Base-by-base conservation (phyloP, 83 land plant genomes). In the Larix sibirica region DNA sequence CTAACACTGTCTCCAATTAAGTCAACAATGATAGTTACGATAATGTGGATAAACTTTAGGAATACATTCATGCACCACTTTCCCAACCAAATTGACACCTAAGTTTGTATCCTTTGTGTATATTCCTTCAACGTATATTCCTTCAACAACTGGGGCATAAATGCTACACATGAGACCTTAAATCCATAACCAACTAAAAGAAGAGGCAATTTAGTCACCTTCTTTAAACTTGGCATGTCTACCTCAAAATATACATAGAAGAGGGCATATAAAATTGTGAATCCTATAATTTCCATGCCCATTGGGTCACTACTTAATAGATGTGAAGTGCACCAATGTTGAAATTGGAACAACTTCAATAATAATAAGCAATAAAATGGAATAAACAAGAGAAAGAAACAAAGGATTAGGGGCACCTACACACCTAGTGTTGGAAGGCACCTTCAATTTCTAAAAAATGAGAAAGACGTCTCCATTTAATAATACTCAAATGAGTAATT, bases 111-210 rank as follows among this genome's bases (percentile, higher is more conserved):
- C 99, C 79, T 96, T 96, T 58, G 99, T 96, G 81, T 92, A 96
- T 62, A 96, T 96, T 21, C 99, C 99, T 82, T 97, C 99, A 82
- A 97, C 99, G 81, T 92, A 96, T 62, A 96, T 96, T 21, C 99
- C 99, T 82, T 97, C 99, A 82, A 97, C 99, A 81, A 96, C 82
- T 81, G 95, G 99, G 56, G 99, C 99, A 89, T 95, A 96, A 3
- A 96, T 93, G 99, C 99, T 73, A 96, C 99, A 86, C 95, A 96
- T 23, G 99, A 96, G 75, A 97, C 99, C 86, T 97, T 97, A 89
- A 96, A 96, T 38, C 99, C 99, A 91, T 96, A 96, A 3, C 99
- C 99, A 84, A 96, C 99, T 67, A 96, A 92, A 16, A 96, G 91
- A 84, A 96, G 93, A 50, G 99, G 97, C 88, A 96, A 91, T 56